Percentiles rank a stretch among this genome's conserved stretches.
Conservation (phyloP, 768 basidiomycete genomes). For the Strobilomyces confusus region DNA sequence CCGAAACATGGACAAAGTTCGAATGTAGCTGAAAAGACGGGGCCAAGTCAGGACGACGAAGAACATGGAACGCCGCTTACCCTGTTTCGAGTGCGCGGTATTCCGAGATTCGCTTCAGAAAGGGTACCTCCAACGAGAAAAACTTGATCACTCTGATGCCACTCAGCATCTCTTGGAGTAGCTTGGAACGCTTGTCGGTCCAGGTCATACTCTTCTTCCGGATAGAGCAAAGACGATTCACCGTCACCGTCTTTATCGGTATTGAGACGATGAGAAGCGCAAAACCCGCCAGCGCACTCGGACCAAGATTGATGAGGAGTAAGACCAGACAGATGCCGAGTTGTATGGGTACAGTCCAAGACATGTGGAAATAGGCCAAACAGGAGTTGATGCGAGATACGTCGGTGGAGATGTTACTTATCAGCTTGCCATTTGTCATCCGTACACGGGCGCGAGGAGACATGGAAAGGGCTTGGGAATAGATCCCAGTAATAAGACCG, state of each 20-base stretch:
- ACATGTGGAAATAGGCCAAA: conserved; percentile 75
- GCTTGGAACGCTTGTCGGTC: conserved; percentile 87
- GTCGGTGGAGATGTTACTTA: conserved; percentile 92
- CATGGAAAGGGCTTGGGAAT: conserved; percentile 69
- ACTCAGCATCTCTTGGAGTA: conserved; percentile 84
- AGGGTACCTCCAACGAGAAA: conserved; percentile 85
- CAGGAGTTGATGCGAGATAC: conserved; percentile 90
- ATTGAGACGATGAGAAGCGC: conserved; percentile 63
- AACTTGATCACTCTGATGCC: conserved; percentile 93
- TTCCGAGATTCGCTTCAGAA: conserved; percentile 65
- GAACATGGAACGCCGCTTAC: conserved; percentile 32
- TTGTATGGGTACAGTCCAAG: conserved; percentile 75
- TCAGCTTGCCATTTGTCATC: conserved; percentile 82
- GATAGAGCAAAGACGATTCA: conserved; percentile 58
- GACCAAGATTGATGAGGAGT: conserved; percentile 69
- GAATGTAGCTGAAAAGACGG: conserved; percentile 47
- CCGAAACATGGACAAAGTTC: conserved; percentile 61
- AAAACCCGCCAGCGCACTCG: conserved; percentile 52
- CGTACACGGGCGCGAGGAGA: conserved; percentile 75
- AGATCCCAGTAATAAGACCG: conserved; percentile 85
- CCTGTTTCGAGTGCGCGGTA: conserved; percentile 70
- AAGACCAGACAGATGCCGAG: conserved; percentile 72
- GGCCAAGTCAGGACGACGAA: background rate
- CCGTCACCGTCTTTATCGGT: conserved; percentile 67
- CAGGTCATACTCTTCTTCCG: conserved; percentile 76